Evolutionary conservation across 495 filamentous ascomycete genomes (phyloP).

Genomic region (Penicillium verhagenii): DNA sequence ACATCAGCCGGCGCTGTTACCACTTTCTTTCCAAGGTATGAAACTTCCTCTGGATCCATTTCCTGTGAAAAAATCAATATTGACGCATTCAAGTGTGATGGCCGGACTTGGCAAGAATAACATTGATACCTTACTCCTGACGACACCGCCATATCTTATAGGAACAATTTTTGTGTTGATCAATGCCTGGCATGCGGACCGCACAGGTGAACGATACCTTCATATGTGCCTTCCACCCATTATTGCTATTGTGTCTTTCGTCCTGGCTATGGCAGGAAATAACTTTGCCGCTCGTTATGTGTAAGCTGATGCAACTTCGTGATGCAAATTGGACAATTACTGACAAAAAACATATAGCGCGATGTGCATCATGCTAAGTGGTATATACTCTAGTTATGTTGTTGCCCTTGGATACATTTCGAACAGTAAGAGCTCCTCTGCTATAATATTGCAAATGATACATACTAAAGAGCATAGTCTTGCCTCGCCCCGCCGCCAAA

Average conservation of each 20-base stretch:
- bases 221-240: conserved; percentile 65
- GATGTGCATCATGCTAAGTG: conserved; percentile 20
- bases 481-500: conserved; percentile 22
- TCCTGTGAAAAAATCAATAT: neutral
- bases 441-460: neutral
- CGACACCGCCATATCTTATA: conserved; percentile 68
- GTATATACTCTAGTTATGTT: conserved; percentile 52
- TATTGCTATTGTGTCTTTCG: conserved; percentile 65
- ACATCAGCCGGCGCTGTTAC: conserved; percentile 65
- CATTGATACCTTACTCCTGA: conserved; percentile 55
- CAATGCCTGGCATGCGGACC: conserved; percentile 73
- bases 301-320: conserved; percentile 4
- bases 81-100: conserved; percentile 11
- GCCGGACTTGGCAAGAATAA: conserved; percentile 12
- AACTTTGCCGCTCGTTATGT: conserved; percentile 27
- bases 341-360: neutral
- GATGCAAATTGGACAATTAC: neutral
- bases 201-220: conserved; percentile 69
- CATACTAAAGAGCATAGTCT: conserved; percentile 2
- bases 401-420: conserved; percentile 68
- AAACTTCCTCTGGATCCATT: neutral
- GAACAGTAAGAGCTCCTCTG: conserved; percentile 4
- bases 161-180: conserved; percentile 62
- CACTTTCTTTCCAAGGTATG: conserved; percentile 67
- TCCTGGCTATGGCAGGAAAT: conserved; percentile 61